phyloP scores from a whole-genome alignment of 164 flowering plant genomes.

The Vitis rupestris region DNA sequence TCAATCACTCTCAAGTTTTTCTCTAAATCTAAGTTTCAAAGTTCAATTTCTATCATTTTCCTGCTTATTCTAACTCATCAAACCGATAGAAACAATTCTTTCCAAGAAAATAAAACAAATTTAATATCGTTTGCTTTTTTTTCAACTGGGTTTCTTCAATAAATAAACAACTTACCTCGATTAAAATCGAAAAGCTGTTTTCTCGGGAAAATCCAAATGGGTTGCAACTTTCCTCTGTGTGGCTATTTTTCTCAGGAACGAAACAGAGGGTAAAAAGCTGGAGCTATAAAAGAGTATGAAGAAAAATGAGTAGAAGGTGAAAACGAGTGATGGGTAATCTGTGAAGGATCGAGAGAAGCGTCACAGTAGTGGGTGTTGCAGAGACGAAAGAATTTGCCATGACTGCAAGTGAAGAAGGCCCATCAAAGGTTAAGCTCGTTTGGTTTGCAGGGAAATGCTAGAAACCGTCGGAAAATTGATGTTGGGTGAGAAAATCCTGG shows the following conservation, averaged over 20 bases:
- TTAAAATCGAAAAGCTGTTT: not conserved
- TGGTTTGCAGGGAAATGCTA: not conserved
- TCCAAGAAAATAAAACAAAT: not conserved
- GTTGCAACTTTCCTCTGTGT: too few species aligned
- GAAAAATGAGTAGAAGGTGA: constrained; percentile 63
- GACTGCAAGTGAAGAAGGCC: constrained; percentile 15
- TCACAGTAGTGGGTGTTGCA: not conserved
- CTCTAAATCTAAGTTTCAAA: too few species aligned
- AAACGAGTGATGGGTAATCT: constrained; percentile 50
- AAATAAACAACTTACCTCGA: not conserved
- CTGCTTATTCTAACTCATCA: too few species aligned
- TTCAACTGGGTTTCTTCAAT: not conserved
- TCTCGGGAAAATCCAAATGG: not conserved
- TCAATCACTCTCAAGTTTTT: too few species aligned
- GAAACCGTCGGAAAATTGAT: too few species aligned
- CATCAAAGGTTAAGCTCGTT: constrained; percentile 17
- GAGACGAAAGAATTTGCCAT: constrained; percentile 19
- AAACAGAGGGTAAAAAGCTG: not conserved
- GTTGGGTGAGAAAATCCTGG: too few species aligned
- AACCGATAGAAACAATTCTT: too few species aligned
- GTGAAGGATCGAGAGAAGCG: constrained; percentile 15
- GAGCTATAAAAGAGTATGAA: constrained; percentile 62
- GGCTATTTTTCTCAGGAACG: not conserved
- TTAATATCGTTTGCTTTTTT: not conserved
- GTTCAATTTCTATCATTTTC: too few species aligned